Conservation (phyloP, 495 filamentous ascomycete genomes). For the Daldinia grandis region DNA sequence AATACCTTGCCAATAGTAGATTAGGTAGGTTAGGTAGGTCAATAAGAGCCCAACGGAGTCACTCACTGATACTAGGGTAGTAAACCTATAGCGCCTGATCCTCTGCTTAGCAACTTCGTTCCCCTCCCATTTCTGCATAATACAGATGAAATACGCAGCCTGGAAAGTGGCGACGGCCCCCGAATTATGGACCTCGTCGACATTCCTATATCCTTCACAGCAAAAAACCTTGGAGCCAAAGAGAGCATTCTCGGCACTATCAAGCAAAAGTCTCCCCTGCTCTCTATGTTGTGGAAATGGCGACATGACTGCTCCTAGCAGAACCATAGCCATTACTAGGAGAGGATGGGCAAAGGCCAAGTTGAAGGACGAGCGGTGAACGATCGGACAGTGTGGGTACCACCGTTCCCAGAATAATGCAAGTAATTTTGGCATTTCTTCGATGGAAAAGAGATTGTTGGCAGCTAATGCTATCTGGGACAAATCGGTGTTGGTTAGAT, state of each 20-base stretch:
- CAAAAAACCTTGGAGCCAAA: not conserved
- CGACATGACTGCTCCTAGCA: not conserved
- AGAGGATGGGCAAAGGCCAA: not conserved
- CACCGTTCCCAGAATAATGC: not conserved
- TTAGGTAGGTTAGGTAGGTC: no score
- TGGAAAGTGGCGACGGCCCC: not conserved
- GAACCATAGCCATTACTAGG: not conserved
- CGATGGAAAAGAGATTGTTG: not conserved
- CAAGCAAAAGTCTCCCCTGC: not conserved
- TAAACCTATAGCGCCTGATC: not conserved
- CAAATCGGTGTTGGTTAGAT: not conserved
- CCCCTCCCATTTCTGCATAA: constrained; percentile 2
- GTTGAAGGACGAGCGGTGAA: constrained; percentile 1
- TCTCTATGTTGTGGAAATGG: not conserved
- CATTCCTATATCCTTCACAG: not conserved
- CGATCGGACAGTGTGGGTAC: not conserved
- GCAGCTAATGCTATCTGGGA: not conserved
- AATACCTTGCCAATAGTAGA: not conserved
- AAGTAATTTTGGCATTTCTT: not conserved
- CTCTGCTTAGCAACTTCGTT: not conserved
- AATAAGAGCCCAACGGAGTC: not conserved
- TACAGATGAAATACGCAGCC: not conserved
- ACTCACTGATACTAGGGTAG: not conserved
- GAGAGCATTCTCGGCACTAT: not conserved
- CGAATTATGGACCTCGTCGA: not conserved